These are phyloP conservation scores for Sclerotinia borealis DNA, from an alignment of 2,329 filamentous ascomycete species.

Conservation along the genomic window DNA sequence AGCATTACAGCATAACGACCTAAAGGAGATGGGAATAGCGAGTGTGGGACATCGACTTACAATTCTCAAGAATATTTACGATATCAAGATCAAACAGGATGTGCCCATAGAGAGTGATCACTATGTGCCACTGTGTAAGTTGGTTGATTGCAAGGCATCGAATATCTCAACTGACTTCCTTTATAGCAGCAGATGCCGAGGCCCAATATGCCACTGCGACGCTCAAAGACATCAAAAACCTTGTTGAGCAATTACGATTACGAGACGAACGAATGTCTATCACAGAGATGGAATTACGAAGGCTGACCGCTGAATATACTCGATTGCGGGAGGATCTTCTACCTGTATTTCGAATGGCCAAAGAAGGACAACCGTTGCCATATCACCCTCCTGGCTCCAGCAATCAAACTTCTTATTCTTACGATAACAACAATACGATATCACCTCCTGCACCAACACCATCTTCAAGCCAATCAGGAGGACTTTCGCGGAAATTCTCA, in stretches of 20 bases:
- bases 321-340: slow-evolving; percentile 86
- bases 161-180: slow-evolving; percentile 19
- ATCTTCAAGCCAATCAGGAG: slow-evolving; percentile 45
- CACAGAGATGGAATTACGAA: slow-evolving; percentile 75
- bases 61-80: slow-evolving; percentile 92
- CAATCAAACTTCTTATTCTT: slow-evolving; percentile 39
- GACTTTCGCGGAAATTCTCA: slow-evolving; percentile 64
- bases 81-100: slow-evolving; percentile 91
- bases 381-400: slow-evolving; percentile 32
- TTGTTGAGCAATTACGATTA: slow-evolving; percentile 82
- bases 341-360: slow-evolving; percentile 81
- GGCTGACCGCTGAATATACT: slow-evolving; percentile 81
- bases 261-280: slow-evolving; percentile 85
- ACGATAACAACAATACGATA: slow-evolving; percentile 43
- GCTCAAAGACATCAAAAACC: slow-evolving; percentile 83
- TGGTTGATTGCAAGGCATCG: background rate
- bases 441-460: slow-evolving; percentile 54
- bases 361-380: slow-evolving; percentile 86
- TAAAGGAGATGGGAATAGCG: slow-evolving; percentile 89
- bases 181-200: slow-evolving; percentile 78
- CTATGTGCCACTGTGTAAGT: slow-evolving; percentile 85
- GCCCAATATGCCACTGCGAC: slow-evolving; percentile 81
- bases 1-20: slow-evolving; percentile 81
- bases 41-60: slow-evolving; percentile 93
- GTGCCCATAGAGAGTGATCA: slow-evolving; percentile 87